Percentiles rank a stretch among this genome's conserved stretches.
Evolutionary conservation across 1,284 basidiomycete genomes (phyloP).

Genomic region (Farysia itapuensis): DNA sequence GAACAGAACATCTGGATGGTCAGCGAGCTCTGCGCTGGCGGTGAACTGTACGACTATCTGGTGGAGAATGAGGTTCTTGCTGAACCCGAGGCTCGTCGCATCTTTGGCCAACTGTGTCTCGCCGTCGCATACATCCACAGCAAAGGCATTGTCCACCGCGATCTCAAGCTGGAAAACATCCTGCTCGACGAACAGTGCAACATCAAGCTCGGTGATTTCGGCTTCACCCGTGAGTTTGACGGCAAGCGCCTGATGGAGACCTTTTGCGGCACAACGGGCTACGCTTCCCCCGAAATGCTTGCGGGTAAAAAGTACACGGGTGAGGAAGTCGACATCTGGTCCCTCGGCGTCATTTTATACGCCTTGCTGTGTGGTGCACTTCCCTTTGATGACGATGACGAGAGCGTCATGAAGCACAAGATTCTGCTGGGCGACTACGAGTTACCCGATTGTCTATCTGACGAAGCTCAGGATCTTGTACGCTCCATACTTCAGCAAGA

Average conservation of each 20-base stretch:
- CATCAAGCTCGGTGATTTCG: conserved; percentile 80
- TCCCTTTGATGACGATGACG: conserved; percentile 97
- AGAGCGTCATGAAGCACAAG: conserved; percentile 80
- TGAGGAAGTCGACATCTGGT: conserved; percentile 97
- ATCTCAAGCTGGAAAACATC: conserved; percentile 66
- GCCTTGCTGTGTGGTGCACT: conserved; percentile 88
- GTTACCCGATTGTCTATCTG: conserved; percentile 74
- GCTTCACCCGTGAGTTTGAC: conserved; percentile 93
- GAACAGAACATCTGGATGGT: conserved; percentile 95
- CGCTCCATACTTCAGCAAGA: conserved; percentile 78
- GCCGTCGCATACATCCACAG: conserved; percentile 61
- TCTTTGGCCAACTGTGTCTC: conserved; percentile 62
- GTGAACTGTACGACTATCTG: conserved; percentile 65
- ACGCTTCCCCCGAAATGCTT: conserved; percentile 94
- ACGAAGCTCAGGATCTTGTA: conserved; percentile 83
- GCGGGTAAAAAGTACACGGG: conserved; percentile 85
- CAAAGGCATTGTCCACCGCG: conserved; percentile 62
- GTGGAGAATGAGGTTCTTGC: conserved; percentile 59
- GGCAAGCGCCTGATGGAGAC: conserved; percentile 83
- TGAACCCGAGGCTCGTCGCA: conserved; percentile 55
- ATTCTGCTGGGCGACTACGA: conserved; percentile 87
- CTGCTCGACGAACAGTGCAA: conserved; percentile 61
- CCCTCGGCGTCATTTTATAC: conserved; percentile 90
- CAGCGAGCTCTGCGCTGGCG: conserved; percentile 91
- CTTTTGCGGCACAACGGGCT: conserved; percentile 92